A percentile compares a stretch with the other conserved stretches of the same genome.
Evolutionary conservation across 148 eudicot species (phyloP).

Genomic region (Rhododendron vialii): DNA sequence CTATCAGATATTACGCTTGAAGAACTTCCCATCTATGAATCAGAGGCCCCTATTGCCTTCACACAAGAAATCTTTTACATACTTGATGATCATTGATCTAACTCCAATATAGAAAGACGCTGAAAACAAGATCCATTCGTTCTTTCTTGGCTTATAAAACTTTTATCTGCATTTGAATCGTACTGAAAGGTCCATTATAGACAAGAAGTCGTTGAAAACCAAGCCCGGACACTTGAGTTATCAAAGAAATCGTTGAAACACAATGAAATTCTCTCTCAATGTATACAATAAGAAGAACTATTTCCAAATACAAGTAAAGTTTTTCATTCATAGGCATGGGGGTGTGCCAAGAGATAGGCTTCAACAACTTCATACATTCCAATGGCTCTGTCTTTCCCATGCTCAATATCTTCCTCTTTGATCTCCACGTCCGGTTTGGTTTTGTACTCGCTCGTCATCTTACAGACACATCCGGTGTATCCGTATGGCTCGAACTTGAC

Average conservation of each 20-base stretch:
- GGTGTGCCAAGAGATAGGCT: slow-evolving; percentile 27
- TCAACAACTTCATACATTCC: slow-evolving; percentile 27
- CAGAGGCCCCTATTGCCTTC: too few species aligned
- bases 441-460: slow-evolving; percentile 10
- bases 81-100: not conserved
- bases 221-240: too few species aligned
- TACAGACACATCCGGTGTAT: slow-evolving; percentile 7
- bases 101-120: not conserved
- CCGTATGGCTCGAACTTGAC: slow-evolving; percentile 17
- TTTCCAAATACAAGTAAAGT: not conserved
- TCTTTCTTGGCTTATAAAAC: not conserved
- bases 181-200: not conserved
- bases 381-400: slow-evolving; percentile 21
- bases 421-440: slow-evolving; percentile 7
- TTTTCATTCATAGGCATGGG: slow-evolving; percentile 18
- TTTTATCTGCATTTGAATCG: not conserved
- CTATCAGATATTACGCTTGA: not conserved
- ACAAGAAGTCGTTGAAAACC: not conserved
- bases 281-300: not conserved
- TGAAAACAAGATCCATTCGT: not conserved
- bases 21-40: not conserved
- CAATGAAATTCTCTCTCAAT: not conserved
- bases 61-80: not conserved
- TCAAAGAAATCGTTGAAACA: not conserved
- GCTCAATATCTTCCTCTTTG: slow-evolving; percentile 17